These are phyloP conservation scores for Solanum corneliomulleri DNA, from an alignment of 257 asterid species.

Conservation along the genomic window DNA sequence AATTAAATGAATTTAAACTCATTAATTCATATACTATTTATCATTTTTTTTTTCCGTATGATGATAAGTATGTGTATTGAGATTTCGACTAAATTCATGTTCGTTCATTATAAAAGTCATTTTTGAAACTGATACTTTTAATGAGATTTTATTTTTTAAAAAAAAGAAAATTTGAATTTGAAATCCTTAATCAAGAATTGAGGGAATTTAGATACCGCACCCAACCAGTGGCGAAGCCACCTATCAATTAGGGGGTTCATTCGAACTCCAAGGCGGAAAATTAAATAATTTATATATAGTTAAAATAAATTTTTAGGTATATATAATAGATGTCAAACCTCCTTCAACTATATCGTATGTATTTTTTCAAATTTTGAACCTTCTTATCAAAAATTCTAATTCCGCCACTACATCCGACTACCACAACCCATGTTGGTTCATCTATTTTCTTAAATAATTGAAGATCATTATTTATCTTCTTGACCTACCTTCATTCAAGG, in stretches of 20 bases:
- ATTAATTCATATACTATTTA: not conserved
- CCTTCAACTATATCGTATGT: too few relatives aligned
- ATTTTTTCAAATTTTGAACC: too few relatives aligned
- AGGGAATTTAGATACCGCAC: accelerated
- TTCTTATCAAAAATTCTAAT: too few relatives aligned
- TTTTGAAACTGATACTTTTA: not conserved
- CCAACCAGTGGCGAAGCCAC: too few relatives aligned
- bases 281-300: too few relatives aligned
- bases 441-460: not conserved
- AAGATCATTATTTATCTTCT: not conserved
- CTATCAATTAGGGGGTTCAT: too few relatives aligned
- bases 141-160: accelerated
- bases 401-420: accelerated
- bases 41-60: not conserved
- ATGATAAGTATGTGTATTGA: not conserved
- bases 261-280: too few relatives aligned
- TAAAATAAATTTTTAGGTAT: too few relatives aligned
- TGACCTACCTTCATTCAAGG: not conserved
- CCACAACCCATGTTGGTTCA: not conserved
- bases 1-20: not conserved
- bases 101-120: not conserved
- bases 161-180: not conserved
- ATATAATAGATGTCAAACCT: too few relatives aligned
- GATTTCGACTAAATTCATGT: accelerated
- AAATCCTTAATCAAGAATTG: not conserved